Evolutionary conservation across 768 basidiomycete species (phyloP).

Genomic region (Hericium coralloides): DNA sequence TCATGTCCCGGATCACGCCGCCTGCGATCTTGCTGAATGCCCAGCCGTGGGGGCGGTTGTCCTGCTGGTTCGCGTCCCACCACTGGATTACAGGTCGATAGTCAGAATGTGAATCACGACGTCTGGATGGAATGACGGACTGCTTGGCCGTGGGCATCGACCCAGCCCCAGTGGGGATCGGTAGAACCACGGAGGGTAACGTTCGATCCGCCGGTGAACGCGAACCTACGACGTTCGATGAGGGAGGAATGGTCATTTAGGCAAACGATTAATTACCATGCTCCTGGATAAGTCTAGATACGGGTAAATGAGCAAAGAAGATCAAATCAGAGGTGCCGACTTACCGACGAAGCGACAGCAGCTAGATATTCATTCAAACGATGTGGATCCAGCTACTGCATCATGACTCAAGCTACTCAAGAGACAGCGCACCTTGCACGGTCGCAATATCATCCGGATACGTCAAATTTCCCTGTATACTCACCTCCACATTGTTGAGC

Average conservation of each 20-base stretch:
- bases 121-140: slow-evolving; percentile 2
- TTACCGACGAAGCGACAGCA: neutral
- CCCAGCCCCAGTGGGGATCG: slow-evolving; percentile 57
- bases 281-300: neutral
- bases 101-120: neutral
- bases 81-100: slow-evolving; percentile 29
- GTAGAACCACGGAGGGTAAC: slow-evolving; percentile 47
- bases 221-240: neutral
- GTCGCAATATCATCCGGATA: neutral
- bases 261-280: neutral
- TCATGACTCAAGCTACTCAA: neutral
- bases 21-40: slow-evolving; percentile 43
- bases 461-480: slow-evolving; percentile 15
- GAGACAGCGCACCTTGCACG: neutral
- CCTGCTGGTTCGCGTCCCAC: slow-evolving; percentile 47
- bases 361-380: neutral
- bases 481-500: slow-evolving; percentile 47
- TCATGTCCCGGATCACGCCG: slow-evolving; percentile 49
- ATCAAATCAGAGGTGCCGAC: neutral
- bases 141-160: slow-evolving; percentile 48
- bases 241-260: neutral
- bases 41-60: slow-evolving; percentile 47
- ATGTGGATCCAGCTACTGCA: neutral
- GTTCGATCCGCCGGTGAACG: neutral
- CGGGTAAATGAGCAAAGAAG: neutral